Percentiles rank a stretch among this genome's conserved stretches.
Conservation (phyloP, 306 rosid genomes). For the Prunus armeniaca region DNA sequence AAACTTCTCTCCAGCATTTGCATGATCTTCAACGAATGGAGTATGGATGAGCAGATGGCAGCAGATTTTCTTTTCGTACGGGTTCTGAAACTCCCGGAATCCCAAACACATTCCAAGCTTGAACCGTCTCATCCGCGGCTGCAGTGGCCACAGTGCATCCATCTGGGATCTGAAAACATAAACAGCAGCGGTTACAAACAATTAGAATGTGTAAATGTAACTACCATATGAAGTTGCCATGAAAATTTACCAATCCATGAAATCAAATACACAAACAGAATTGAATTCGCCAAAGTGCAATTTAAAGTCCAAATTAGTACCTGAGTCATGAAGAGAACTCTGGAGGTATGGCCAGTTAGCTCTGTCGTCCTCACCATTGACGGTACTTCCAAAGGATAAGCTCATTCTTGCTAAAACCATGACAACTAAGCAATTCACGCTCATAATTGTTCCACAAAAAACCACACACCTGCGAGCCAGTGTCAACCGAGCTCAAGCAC, state of each 20-base stretch:
- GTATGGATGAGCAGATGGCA: conserved; percentile 37
- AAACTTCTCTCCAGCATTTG: no score
- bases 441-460: conserved; percentile 71
- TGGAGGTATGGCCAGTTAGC: conserved; percentile 61
- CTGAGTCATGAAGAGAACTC: conserved; percentile 65
- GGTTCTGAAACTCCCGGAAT: conserved; percentile 37
- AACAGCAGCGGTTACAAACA: not conserved
- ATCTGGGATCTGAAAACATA: conserved; percentile 38
- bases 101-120: conserved; percentile 55
- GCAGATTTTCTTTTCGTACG: conserved; percentile 20
- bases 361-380: conserved; percentile 73
- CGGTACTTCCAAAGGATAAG: conserved; percentile 77
- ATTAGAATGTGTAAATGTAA: not conserved
- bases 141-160: conserved; percentile 57
- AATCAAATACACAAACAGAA: not conserved
- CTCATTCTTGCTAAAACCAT: conserved; percentile 65
- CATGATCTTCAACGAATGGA: conserved; percentile 11
- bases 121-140: conserved; percentile 44
- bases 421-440: conserved; percentile 77
- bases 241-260: no score
- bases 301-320: not conserved
- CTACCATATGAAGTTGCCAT: not conserved
- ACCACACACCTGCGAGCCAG: conserved; percentile 68
- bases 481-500: conserved; percentile 58
- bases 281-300: not conserved